A percentile compares a stretch with the other conserved stretches of the same genome.
phyloP scores from a whole-genome alignment of 2,329 filamentous ascomycete species.

The Fusarium subglutinans region DNA sequence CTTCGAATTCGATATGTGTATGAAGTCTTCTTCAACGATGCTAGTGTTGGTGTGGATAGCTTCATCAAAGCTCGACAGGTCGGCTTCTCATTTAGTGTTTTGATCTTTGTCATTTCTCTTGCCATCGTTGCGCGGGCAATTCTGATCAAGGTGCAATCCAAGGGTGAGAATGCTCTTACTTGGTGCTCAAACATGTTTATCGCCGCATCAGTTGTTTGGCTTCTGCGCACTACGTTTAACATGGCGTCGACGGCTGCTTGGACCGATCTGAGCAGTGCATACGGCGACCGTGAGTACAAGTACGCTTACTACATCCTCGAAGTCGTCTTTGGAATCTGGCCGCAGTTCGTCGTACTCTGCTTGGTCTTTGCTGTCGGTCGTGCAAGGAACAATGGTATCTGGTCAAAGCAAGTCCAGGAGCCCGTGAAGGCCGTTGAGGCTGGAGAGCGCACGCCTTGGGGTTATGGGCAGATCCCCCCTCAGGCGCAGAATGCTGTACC shows the following conservation, averaged over 20 bases:
- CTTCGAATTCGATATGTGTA: conserved; percentile 23
- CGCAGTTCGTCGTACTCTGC: conserved; percentile 38
- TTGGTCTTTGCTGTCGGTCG: conserved; percentile 43
- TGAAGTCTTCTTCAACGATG: neutral
- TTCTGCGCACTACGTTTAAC: conserved; percentile 37
- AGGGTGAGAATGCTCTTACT: conserved; percentile 16
- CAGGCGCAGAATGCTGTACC: neutral
- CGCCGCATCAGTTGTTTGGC: conserved; percentile 36
- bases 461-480: conserved; percentile 22
- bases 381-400: conserved; percentile 41
- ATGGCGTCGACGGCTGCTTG: conserved; percentile 30
- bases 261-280: conserved; percentile 1
- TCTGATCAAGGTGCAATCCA: conserved; percentile 33
- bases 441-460: conserved; percentile 30
- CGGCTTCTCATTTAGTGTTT: conserved; percentile 16
- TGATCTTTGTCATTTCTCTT: conserved; percentile 32
- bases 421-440: conserved; percentile 16
- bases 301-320: conserved; percentile 33
- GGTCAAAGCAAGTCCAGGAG: conserved; percentile 34
- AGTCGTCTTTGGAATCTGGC: conserved; percentile 38
- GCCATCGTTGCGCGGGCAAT: conserved; percentile 15
- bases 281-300: neutral
- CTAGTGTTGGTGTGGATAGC: neutral
- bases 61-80: neutral
- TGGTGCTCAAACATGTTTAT: conserved; percentile 38